Conservation (phyloP, 768 basidiomycete species). For the Lentinula aciculospora region DNA sequence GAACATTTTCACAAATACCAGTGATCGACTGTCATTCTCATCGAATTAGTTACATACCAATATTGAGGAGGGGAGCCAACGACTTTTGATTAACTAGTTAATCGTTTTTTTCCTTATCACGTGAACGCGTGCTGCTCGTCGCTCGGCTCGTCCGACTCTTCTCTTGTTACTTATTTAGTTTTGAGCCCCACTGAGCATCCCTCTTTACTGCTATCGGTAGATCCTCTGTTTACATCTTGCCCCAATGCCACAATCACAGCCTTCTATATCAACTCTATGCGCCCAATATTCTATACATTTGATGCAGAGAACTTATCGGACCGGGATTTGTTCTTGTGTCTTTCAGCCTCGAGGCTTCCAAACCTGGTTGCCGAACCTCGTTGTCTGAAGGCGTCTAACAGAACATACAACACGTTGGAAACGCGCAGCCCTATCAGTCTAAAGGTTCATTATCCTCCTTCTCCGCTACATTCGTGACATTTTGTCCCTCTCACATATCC, state of each 20-base stretch:
- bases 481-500: constrained; percentile 15
- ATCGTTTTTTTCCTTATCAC: too few relatives aligned
- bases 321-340: constrained; percentile 1
- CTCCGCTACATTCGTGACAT: constrained; percentile 19
- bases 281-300: neutral
- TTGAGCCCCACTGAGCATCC: too few relatives aligned
- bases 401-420: constrained; percentile 61
- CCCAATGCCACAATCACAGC: neutral
- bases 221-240: too few relatives aligned
- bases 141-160: too few relatives aligned
- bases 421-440: constrained; percentile 35
- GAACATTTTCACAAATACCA: too few relatives aligned
- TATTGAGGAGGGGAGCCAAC: too few relatives aligned
- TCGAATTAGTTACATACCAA: too few relatives aligned
- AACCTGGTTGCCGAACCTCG: constrained; percentile 49
- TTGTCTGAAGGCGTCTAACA: constrained; percentile 39
- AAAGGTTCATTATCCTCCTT: constrained; percentile 23
- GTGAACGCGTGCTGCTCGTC: too few relatives aligned
- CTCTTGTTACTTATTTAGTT: too few relatives aligned
- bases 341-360: constrained; percentile 6
- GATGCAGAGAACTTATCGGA: neutral
- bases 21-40: too few relatives aligned
- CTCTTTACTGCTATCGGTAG: too few relatives aligned
- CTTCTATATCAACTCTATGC: neutral
- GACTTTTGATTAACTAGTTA: too few relatives aligned